A percentile compares a stretch with the other conserved stretches of the same genome.
These are phyloP conservation scores for Wickerhamiella shivajii DNA, from an alignment of 805 yeast species.

Conservation along the genomic window DNA sequence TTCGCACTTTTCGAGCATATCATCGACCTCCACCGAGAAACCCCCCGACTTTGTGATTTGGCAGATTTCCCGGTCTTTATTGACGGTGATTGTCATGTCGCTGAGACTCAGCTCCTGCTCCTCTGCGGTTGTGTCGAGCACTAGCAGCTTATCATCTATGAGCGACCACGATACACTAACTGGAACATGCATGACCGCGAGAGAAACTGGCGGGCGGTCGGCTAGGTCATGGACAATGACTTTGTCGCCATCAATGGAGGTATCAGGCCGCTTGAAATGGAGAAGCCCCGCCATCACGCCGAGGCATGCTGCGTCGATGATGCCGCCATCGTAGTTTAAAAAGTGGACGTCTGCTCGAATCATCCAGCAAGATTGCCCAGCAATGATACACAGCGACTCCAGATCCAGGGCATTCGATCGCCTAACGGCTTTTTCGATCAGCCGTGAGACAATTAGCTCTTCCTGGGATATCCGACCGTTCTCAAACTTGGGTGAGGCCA, in stretches of 20 bases:
- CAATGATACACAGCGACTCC: conserved; percentile 78
- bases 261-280: conserved; percentile 75
- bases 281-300: conserved; percentile 78
- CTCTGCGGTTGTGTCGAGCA: conserved; percentile 54
- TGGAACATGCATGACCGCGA: conserved; percentile 79
- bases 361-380: conserved; percentile 86
- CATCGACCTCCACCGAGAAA: conserved; percentile 57
- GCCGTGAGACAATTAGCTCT: conserved; percentile 56
- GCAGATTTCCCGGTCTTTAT: conserved; percentile 80
- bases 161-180: conserved; percentile 82
- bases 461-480: conserved; percentile 64
- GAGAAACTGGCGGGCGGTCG: conserved; percentile 76
- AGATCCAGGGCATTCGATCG: conserved; percentile 83
- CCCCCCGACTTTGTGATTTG: conserved; percentile 89
- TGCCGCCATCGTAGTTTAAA: conserved; percentile 81
- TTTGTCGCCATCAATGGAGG: conserved; percentile 37
- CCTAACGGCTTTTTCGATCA: conserved; percentile 83
- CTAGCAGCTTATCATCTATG: conserved; percentile 32
- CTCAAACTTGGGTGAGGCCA: conserved; percentile 81
- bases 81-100: conserved; percentile 67
- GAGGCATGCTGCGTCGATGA: conserved; percentile 77
- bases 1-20: conserved; percentile 52
- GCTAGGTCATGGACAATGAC: conserved; percentile 52
- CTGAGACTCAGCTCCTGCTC: conserved; percentile 75
- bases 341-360: conserved; percentile 82